Conservation (phyloP, 805 yeast genomes). For the Lipomyces sp. region DNA sequence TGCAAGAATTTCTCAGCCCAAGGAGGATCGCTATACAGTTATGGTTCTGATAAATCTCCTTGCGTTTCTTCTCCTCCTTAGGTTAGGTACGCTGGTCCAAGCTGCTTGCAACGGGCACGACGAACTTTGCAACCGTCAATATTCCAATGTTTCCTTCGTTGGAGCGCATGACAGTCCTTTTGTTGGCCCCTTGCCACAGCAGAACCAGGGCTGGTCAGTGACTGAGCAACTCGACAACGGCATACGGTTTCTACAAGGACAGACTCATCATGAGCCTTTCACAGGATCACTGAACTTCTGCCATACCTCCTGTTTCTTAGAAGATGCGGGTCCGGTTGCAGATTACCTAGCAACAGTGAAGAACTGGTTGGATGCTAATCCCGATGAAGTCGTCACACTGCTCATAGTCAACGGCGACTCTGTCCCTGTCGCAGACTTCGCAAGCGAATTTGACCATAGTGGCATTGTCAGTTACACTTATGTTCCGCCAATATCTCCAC, state of each 20-base stretch:
- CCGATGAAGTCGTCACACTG: slow-evolving; percentile 2
- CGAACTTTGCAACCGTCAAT: no score
- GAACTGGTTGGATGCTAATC: background rate
- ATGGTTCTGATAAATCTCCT: no score
- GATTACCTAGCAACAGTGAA: background rate
- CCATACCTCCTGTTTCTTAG: background rate
- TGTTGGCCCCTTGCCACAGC: background rate
- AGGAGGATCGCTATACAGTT: no score
- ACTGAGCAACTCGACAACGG: background rate
- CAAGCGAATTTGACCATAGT: background rate
- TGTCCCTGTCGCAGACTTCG: background rate
- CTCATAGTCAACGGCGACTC: slow-evolving; percentile 4
- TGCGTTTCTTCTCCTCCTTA: no score
- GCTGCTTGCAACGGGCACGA: no score
- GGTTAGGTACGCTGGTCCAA: no score
- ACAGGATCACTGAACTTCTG: background rate
- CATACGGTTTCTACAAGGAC: slow-evolving; percentile 5
- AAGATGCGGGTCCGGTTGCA: background rate
- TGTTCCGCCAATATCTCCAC: background rate
- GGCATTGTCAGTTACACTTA: background rate
- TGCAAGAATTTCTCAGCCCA: no score
- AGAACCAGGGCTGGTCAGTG: background rate
- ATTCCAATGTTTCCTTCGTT: no score
- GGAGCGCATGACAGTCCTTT: no score
- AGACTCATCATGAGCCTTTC: background rate